Percentiles rank a stretch among this genome's conserved stretches.
These are phyloP conservation scores for Chrysanthemum makinoi DNA, from an alignment of 129 eudicot species.

Conservation along the genomic window DNA sequence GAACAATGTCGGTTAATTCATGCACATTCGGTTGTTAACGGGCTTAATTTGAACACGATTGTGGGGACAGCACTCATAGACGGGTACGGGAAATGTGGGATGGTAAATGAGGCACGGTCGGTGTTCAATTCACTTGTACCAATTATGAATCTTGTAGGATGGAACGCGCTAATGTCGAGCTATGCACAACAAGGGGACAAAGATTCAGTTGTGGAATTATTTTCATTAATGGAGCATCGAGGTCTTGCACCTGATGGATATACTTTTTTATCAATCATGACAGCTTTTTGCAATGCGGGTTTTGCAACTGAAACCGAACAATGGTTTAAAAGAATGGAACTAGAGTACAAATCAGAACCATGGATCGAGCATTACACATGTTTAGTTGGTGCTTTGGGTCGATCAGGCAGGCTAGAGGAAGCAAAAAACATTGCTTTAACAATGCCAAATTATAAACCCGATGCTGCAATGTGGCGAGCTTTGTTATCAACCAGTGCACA, in stretches of 20 bases:
- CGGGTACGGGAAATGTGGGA: conserved; percentile 83
- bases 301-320: conserved; percentile 44
- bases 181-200: conserved; percentile 81
- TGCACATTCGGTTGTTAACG: conserved; percentile 55
- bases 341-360: conserved; percentile 50
- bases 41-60: conserved; percentile 45
- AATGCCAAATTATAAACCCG: conserved; percentile 62
- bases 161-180: conserved; percentile 82
- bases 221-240: conserved; percentile 42
- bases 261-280: conserved; percentile 65
- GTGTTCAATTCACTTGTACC: conserved; percentile 47
- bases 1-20: conserved; percentile 76
- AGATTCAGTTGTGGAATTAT: conserved; percentile 45
- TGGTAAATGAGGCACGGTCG: conserved; percentile 56
- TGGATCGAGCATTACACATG: conserved; percentile 88
- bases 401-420: conserved; percentile 57
- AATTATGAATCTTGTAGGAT: conserved; percentile 51
- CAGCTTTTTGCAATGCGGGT: conserved; percentile 71
- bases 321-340: conserved; percentile 61
- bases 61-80: conserved; percentile 73
- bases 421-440: conserved; percentile 65
- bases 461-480: conserved; percentile 80
- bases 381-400: conserved; percentile 66
- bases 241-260: conserved; percentile 62
- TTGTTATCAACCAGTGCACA: conserved; percentile 54